These are phyloP conservation scores for Suhomyces bribrorum DNA, from an alignment of 1,139 yeast genomes.

Conservation along the genomic window DNA sequence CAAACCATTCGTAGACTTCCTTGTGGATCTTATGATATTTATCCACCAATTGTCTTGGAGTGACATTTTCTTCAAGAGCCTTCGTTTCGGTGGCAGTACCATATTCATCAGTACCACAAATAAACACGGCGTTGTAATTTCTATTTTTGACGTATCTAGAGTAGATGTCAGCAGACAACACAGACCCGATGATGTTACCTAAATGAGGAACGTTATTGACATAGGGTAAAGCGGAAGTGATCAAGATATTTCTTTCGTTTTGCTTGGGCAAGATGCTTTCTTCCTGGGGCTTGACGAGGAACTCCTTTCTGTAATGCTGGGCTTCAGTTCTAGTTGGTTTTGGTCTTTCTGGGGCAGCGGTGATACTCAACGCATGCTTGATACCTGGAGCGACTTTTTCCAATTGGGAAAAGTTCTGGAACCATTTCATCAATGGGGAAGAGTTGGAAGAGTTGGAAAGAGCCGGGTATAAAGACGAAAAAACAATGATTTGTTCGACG, in stretches of 20 bases:
- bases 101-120: slow-evolving; percentile 98
- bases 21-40: slow-evolving; percentile 85
- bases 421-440: slow-evolving; percentile 35
- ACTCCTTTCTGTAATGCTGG: slow-evolving; percentile 45
- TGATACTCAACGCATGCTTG: slow-evolving; percentile 36
- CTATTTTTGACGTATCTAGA: slow-evolving; percentile 88
- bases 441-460: slow-evolving; percentile 16
- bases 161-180: slow-evolving; percentile 90
- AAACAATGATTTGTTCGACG: slow-evolving; percentile 49
- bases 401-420: slow-evolving; percentile 36
- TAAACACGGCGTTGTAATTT: slow-evolving; percentile 78
- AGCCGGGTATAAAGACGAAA: slow-evolving; percentile 44
- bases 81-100: slow-evolving; percentile 99
- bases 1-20: slow-evolving; percentile 95
- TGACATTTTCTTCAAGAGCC: slow-evolving; percentile 88
- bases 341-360: slow-evolving; percentile 47
- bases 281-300: slow-evolving; percentile 37
- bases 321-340: slow-evolving; percentile 60
- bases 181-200: slow-evolving; percentile 96
- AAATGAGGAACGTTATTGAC: slow-evolving; percentile 98
- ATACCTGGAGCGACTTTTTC: slow-evolving; percentile 42
- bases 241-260: slow-evolving; percentile 74
- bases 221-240: slow-evolving; percentile 96
- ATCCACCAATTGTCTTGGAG: slow-evolving; percentile 87
- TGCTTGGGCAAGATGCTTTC: slow-evolving; percentile 55